phyloP scores from a whole-genome alignment of 331 rosid species.

The Dryas integrifolia region DNA sequence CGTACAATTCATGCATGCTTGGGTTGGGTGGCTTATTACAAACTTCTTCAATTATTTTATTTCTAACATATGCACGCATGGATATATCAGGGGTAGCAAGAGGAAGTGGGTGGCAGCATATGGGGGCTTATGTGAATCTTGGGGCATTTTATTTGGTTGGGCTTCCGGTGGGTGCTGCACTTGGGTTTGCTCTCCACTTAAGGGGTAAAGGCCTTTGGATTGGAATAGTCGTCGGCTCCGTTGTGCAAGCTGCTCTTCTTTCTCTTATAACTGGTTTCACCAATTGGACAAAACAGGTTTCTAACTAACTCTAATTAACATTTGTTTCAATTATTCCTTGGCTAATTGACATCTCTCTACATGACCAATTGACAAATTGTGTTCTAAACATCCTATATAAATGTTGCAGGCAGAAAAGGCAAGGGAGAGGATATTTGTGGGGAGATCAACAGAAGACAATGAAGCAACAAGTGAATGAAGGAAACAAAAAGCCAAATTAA shows the following conservation, averaged over 20 bases:
- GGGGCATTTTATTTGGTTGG: slow-evolving; percentile 47
- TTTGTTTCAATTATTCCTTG: neutral
- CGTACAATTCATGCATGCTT: too few species aligned
- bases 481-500: neutral
- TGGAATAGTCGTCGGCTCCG: slow-evolving; percentile 32
- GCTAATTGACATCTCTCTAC: too few species aligned
- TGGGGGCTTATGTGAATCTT: slow-evolving; percentile 46
- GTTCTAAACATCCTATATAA: neutral
- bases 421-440: slow-evolving; percentile 42
- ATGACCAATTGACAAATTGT: too few species aligned
- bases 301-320: too few species aligned
- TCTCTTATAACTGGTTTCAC: slow-evolving; percentile 22
- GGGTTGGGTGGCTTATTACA: too few species aligned
- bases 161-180: slow-evolving; percentile 24
- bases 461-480: slow-evolving; percentile 1
- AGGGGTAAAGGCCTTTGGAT: slow-evolving; percentile 46
- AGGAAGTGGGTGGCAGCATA: slow-evolving; percentile 48
- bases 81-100: slow-evolving; percentile 33
- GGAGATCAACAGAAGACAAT: neutral
- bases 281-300: slow-evolving; percentile 37
- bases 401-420: slow-evolving; percentile 41
- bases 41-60: too few species aligned
- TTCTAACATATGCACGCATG: neutral
- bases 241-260: slow-evolving; percentile 28
- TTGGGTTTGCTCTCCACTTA: slow-evolving; percentile 30